Evolutionary conservation across 305 asterid species (phyloP).

Genomic region (Fraxinus baroniana): DNA sequence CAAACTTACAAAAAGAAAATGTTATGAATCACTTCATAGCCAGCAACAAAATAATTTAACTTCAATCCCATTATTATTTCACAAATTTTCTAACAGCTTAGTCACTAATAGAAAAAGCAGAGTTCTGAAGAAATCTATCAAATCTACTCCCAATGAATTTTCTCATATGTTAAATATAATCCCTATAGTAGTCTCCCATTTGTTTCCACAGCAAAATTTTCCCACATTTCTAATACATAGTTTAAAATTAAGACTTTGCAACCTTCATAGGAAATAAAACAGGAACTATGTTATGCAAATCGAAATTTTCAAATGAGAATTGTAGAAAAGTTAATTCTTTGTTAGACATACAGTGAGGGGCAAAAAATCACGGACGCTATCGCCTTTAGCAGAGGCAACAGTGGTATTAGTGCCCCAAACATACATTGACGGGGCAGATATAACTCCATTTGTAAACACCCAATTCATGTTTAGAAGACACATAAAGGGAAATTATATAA

Average conservation of each 20-base stretch:
- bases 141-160: neutral
- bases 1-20: constrained; percentile 55
- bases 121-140: neutral
- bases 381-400: constrained; percentile 75
- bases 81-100: neutral
- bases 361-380: constrained; percentile 73
- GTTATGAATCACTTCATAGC: constrained; percentile 4
- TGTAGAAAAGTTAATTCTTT: neutral
- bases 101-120: neutral
- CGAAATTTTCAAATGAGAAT: neutral
- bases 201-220: neutral
- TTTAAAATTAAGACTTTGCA: neutral
- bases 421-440: no score
- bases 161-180: neutral
- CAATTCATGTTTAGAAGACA: no score
- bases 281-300: neutral
- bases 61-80: neutral
- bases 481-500: no score
- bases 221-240: neutral
- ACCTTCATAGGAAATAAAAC: neutral
- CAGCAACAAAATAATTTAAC: neutral
- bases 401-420: no score
- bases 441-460: no score
- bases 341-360: constrained; percentile 77
- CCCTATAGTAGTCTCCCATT: neutral